These are phyloP conservation scores for Geoglossum glabrum DNA, from an alignment of 495 filamentous ascomycete genomes.

Conservation along the genomic window DNA sequence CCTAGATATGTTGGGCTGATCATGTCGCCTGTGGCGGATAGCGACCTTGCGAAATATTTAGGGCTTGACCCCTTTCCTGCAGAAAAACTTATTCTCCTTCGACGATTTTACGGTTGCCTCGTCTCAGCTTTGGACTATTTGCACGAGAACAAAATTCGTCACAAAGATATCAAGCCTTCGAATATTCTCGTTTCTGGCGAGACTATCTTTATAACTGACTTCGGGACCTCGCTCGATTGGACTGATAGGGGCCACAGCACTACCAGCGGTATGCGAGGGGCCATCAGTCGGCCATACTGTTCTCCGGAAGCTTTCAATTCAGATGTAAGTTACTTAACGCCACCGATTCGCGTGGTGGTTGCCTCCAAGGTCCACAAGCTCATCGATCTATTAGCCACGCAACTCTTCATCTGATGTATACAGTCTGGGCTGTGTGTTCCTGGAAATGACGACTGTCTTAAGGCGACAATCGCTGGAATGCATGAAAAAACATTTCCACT, in stretches of 20 bases:
- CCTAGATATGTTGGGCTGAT: background rate
- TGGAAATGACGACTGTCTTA: background rate
- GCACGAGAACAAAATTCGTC: conserved; percentile 1
- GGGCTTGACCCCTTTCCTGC: background rate
- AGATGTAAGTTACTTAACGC: background rate
- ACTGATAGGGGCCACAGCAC: background rate
- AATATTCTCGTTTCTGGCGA: background rate
- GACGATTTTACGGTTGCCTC: background rate
- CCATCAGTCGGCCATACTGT: background rate
- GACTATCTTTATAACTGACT: background rate
- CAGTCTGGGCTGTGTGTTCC: background rate
- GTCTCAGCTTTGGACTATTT: background rate
- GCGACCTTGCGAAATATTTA: background rate
- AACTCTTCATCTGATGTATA: background rate
- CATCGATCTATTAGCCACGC: background rate
- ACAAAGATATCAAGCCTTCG: background rate
- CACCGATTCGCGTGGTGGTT: too few species aligned
- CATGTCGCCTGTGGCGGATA: background rate
- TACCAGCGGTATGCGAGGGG: background rate
- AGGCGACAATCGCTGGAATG: background rate
- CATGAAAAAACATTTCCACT: background rate
- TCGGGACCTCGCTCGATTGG: background rate
- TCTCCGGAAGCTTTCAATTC: background rate
- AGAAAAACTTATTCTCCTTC: background rate
- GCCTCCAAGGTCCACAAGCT: background rate